phyloP scores from a whole-genome alignment of 768 basidiomycete species.

The Leccinum subtestaceum region DNA sequence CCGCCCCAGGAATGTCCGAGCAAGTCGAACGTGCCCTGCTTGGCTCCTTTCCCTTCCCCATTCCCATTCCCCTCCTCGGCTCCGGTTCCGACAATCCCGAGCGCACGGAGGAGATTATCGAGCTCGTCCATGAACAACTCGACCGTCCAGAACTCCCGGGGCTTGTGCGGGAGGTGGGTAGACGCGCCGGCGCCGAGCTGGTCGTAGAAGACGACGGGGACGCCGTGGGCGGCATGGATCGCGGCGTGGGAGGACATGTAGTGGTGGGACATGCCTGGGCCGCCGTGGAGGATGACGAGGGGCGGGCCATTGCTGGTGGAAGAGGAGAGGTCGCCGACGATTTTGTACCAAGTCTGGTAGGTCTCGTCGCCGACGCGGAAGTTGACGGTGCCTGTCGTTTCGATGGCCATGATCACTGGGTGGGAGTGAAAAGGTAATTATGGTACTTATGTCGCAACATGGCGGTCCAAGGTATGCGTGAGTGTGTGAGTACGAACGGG shows the following conservation, averaged over 20 bases:
- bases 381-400: slow-evolving; percentile 16
- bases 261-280: slow-evolving; percentile 32
- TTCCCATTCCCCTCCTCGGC: background rate
- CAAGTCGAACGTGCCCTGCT: slow-evolving; percentile 37
- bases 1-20: slow-evolving; percentile 59
- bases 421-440: background rate
- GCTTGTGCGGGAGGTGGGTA: slow-evolving; percentile 40
- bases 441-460: background rate
- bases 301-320: background rate
- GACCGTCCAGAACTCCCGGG: slow-evolving; percentile 40
- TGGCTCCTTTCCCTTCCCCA: no score
- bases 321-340: slow-evolving; percentile 38
- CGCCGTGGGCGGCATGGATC: slow-evolving; percentile 25
- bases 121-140: slow-evolving; percentile 54
- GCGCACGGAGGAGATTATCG: slow-evolving; percentile 41
- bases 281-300: slow-evolving; percentile 45
- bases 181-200: slow-evolving; percentile 45
- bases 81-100: slow-evolving; percentile 33
- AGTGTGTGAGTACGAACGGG: no score
- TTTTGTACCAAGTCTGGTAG: slow-evolving; percentile 42
- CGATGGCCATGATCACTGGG: slow-evolving; percentile 1
- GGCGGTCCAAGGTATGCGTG: no score
- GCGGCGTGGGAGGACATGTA: slow-evolving; percentile 37
- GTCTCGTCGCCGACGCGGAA: slow-evolving; percentile 19
- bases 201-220: slow-evolving; percentile 48